Evolutionary conservation across 1,284 basidiomycete genomes (phyloP).

Genomic region (Coniferiporia weirii): DNA sequence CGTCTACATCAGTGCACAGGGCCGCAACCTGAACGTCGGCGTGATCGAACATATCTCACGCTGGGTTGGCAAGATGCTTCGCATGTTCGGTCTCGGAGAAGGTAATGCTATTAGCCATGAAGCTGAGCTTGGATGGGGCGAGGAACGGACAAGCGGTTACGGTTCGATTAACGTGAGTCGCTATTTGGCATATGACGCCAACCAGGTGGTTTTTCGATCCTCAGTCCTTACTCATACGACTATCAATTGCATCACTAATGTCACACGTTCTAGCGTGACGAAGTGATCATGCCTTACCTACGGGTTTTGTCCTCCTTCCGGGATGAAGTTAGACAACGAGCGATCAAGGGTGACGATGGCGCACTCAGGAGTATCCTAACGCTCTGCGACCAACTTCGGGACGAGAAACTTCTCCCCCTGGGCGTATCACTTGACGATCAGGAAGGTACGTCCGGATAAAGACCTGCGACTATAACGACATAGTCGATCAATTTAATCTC

Average conservation of each 20-base stretch:
- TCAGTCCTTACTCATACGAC: neutral
- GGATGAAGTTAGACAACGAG: slow-evolving; percentile 81
- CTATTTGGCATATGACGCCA: neutral
- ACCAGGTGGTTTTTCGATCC: neutral
- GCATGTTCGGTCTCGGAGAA: slow-evolving; percentile 93
- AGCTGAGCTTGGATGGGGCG: slow-evolving; percentile 69
- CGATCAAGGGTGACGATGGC: slow-evolving; percentile 65
- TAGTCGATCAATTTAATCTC: slow-evolving; percentile 11
- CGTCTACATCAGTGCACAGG: slow-evolving; percentile 74
- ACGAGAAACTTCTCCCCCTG: slow-evolving; percentile 85
- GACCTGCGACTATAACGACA: slow-evolving; percentile 13
- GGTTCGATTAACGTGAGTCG: slow-evolving; percentile 51
- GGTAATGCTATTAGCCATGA: slow-evolving; percentile 41
- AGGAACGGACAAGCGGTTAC: slow-evolving; percentile 40
- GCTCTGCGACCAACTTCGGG: slow-evolving; percentile 86
- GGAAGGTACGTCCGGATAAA: slow-evolving; percentile 54
- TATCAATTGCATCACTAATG: neutral
- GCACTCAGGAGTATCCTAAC: slow-evolving; percentile 74
- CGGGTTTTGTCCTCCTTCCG: slow-evolving; percentile 86
- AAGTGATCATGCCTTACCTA: slow-evolving; percentile 87
- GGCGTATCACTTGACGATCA: slow-evolving; percentile 97
- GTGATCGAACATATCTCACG: slow-evolving; percentile 71
- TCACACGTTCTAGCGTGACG: slow-evolving; percentile 58
- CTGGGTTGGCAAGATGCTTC: slow-evolving; percentile 88
- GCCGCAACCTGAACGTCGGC: slow-evolving; percentile 59